phyloP scores from a whole-genome alignment of 2,329 filamentous ascomycete genomes.

The Colletotrichum tamarilloi region DNA sequence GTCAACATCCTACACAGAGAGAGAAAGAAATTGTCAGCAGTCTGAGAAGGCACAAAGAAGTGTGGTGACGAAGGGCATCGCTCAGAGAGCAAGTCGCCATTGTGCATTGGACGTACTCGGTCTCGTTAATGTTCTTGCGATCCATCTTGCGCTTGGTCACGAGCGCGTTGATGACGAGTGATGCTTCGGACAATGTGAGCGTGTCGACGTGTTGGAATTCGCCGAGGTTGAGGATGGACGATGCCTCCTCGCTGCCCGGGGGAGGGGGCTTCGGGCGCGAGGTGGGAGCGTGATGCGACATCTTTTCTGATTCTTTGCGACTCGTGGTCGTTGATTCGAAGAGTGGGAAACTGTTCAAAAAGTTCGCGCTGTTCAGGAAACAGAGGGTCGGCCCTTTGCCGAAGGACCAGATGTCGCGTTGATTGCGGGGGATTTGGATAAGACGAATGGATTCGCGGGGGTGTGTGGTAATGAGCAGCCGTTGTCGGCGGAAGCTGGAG shows the following conservation, averaged over 20 bases:
- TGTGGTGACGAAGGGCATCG: neutral
- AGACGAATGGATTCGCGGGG: neutral
- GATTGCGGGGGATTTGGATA: neutral
- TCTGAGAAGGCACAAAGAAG: neutral
- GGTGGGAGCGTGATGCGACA: slow-evolving; percentile 47
- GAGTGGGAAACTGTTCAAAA: neutral
- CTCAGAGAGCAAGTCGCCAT: neutral
- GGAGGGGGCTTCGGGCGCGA: slow-evolving; percentile 76
- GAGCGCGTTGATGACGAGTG: slow-evolving; percentile 91
- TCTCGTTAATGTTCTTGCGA: slow-evolving; percentile 85
- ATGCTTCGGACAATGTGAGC: slow-evolving; percentile 90
- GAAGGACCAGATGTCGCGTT: neutral
- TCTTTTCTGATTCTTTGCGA: neutral
- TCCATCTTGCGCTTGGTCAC: slow-evolving; percentile 83
- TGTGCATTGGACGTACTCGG: slow-evolving; percentile 64
- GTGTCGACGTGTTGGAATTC: slow-evolving; percentile 94
- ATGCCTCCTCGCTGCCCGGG: slow-evolving; percentile 88
- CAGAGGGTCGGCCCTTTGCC: neutral
- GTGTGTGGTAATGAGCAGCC: neutral
- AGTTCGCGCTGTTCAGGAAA: neutral
- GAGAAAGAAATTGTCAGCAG: neutral
- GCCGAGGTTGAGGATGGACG: slow-evolving; percentile 83
- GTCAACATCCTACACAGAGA: slow-evolving; percentile 72
- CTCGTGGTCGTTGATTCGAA: neutral
- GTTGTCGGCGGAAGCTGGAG: neutral